Base-by-base conservation (phyloP, 169 alveolate genomes). In the Cryptosporidium sp. region DNA sequence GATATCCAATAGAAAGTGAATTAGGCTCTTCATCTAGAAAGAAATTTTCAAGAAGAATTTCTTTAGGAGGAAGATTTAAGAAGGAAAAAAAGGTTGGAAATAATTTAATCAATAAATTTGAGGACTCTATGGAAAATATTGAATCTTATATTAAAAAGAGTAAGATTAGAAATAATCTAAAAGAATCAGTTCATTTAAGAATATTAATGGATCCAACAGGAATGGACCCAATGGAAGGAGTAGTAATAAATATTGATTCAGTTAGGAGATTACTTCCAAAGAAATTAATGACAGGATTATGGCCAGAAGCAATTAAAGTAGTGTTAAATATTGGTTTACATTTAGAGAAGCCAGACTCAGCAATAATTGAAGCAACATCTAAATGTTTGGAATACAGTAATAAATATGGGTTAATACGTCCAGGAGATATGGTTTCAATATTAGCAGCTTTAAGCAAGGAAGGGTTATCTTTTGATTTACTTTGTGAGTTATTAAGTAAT, bases 261-360 rank as follows among this genome's bases (percentile, higher is more conserved):
- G 62, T 92, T 29, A 58, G 87, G 29, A 85, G 91, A 12, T 43
- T 71, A 39, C 84, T 92, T 31, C 94, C 94, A 9, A 51, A 87
- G 61, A 89, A 84, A 50, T 43, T 91, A 21, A 85, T 86, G 93
- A 91, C 94, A 18, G 94, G 94, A 3, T 43, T 91, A 41, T 91
- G 94, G 94, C 94, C 94, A 12, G 94, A 86, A 59, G 94, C 93
- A 39, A 85, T 91, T 35, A 86, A 92, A 39, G 91, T 85, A 52
- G 41, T 91, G 69, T 71, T 91, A 48, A 85, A 71, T 29, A 84
- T 91, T 7, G 71, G 87, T 7, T 73, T 91, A 43, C 94, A 91
- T 51, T 62, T 85, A 69, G 91, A 86, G 9, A 85, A 80, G 48
- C 48, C 93, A 1, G 93, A 91, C 7, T 37, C 84, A 6, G 85